Conservation (phyloP, 768 basidiomycete species). For the Neoboletus subvelutipes region DNA sequence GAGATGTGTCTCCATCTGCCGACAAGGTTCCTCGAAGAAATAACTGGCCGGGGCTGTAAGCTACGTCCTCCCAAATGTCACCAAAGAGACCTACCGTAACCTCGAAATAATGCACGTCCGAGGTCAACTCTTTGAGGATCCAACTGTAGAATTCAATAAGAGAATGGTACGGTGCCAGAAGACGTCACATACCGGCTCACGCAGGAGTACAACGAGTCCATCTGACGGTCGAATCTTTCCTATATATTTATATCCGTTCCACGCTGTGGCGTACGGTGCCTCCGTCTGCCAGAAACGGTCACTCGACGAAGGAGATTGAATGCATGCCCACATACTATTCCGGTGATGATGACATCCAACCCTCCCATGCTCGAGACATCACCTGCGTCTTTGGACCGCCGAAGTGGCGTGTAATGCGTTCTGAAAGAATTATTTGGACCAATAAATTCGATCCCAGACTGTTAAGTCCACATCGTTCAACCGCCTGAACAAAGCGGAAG, state of each 20-base stretch:
- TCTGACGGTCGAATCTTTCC: slow-evolving; percentile 61
- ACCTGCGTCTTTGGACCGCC: slow-evolving; percentile 10
- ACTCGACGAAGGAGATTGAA: neutral
- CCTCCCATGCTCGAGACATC: slow-evolving; percentile 21
- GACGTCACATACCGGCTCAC: slow-evolving; percentile 46
- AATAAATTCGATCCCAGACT: slow-evolving; percentile 33
- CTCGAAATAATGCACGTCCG: slow-evolving; percentile 44
- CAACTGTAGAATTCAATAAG: slow-evolving; percentile 17
- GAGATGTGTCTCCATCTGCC: slow-evolving; percentile 44
- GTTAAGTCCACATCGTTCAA: neutral
- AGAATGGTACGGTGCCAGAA: neutral
- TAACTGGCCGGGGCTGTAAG: slow-evolving; percentile 36
- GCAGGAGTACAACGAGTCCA: slow-evolving; percentile 54
- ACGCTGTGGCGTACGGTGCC: slow-evolving; percentile 45
- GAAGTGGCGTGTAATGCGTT: slow-evolving; percentile 40
- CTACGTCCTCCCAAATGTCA: neutral
- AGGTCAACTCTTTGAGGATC: slow-evolving; percentile 27
- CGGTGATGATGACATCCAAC: slow-evolving; percentile 53
- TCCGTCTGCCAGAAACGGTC: slow-evolving; percentile 40
- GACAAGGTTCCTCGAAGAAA: slow-evolving; percentile 51
- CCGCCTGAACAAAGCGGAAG: neutral
- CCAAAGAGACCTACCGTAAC: slow-evolving; percentile 40
- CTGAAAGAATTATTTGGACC: slow-evolving; percentile 37
- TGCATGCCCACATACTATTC: slow-evolving; percentile 39
- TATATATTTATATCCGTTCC: slow-evolving; percentile 55